Conservation (phyloP, 2,329 filamentous ascomycete species). For the Talaromyces sp. region DNA sequence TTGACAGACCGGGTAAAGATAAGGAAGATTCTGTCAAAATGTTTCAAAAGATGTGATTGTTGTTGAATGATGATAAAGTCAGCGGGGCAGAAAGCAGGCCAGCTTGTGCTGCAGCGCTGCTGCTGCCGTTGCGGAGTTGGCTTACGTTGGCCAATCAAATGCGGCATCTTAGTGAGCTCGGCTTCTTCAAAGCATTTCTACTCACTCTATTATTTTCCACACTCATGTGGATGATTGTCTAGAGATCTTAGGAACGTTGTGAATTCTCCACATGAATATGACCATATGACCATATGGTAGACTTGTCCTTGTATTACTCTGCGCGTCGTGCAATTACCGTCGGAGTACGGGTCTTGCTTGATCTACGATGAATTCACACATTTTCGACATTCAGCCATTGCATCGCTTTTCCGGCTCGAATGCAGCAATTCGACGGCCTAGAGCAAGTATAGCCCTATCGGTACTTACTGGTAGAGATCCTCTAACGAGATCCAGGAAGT, state of each 20-base stretch:
- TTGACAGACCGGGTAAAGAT: background rate
- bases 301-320: background rate
- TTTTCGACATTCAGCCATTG: conserved; percentile 68
- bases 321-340: background rate
- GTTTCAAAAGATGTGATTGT: background rate
- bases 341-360: background rate
- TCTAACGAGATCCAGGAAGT: conserved; percentile 64
- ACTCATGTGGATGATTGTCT: background rate
- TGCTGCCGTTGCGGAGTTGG: background rate
- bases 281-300: too few species aligned
- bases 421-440: conserved; percentile 70
- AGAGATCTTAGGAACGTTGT: background rate
- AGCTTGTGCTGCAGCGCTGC: background rate
- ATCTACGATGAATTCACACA: conserved; percentile 30
- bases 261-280: background rate
- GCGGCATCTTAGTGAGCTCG: background rate
- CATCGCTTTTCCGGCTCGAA: conserved; percentile 64
- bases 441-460: conserved; percentile 46
- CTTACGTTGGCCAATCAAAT: conserved; percentile 2
- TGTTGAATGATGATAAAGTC: conserved; percentile 3
- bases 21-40: background rate
- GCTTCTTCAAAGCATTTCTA: conserved; percentile 3
- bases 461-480: background rate
- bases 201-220: background rate
- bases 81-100: conserved; percentile 11